Percentiles rank a stretch among this genome's conserved stretches.
phyloP scores from a whole-genome alignment of 345 rosid species.

The Citrus glauca region DNA sequence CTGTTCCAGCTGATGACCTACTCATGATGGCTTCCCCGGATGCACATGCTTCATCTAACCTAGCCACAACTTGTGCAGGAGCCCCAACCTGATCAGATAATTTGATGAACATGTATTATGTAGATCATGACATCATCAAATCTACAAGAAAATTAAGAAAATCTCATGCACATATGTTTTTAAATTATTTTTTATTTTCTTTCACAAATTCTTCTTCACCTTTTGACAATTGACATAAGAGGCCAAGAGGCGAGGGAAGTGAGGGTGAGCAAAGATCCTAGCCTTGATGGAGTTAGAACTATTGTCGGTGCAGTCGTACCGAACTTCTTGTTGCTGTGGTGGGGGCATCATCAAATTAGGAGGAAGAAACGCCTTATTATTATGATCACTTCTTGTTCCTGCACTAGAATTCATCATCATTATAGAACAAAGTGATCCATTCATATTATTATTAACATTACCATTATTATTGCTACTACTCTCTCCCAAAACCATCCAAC shows the following conservation, averaged over 20 bases:
- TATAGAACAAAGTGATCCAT: constrained; percentile 19
- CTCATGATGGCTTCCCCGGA: constrained; percentile 23
- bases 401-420: constrained; percentile 17
- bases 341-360: background rate
- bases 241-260: constrained; percentile 39
- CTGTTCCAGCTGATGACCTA: constrained; percentile 8
- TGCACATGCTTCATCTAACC: constrained; percentile 34
- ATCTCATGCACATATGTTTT: no score
- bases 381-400: background rate
- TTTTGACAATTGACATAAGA: constrained; percentile 42
- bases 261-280: constrained; percentile 43
- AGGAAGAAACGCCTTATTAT: background rate
- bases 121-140: no score
- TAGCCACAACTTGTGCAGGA: constrained; percentile 40
- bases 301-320: constrained; percentile 7
- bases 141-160: no score
- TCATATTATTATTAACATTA: background rate
- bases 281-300: constrained; percentile 21
- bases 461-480: background rate
- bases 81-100: constrained; percentile 36
- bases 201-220: constrained; percentile 17
- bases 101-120: no score
- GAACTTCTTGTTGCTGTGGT: background rate
- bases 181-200: no score
- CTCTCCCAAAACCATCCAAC: constrained; percentile 32